Evolutionary conservation across 2,329 filamentous ascomycete species (phyloP).

Genomic region (Elsinoe arachidis): DNA sequence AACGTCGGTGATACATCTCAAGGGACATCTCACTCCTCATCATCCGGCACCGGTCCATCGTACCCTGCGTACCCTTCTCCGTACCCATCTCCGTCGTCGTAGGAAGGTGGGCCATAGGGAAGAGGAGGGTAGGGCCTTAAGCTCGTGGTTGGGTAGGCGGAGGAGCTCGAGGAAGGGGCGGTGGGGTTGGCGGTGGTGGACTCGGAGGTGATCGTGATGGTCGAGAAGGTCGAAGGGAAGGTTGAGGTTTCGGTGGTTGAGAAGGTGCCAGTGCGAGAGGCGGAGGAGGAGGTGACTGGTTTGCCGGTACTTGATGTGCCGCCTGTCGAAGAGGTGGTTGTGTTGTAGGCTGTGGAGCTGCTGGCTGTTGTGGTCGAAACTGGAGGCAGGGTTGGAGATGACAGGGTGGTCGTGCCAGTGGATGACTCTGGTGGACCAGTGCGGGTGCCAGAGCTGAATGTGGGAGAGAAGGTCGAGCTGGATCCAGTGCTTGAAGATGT

Average conservation of each 20-base stretch:
- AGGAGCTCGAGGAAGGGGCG: neutral
- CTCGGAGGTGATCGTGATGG: neutral
- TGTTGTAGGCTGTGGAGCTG: slow-evolving; percentile 23
- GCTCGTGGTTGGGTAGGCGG: neutral
- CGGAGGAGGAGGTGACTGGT: slow-evolving; percentile 17
- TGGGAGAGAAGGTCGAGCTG: neutral
- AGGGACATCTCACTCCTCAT: neutral
- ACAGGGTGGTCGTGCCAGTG: slow-evolving; percentile 17
- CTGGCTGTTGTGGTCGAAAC: slow-evolving; percentile 28
- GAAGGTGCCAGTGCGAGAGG: slow-evolving; percentile 15
- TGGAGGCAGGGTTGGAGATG: slow-evolving; percentile 16
- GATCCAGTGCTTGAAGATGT: neutral
- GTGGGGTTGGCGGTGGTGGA: neutral
- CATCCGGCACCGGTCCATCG: neutral
- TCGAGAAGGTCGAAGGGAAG: neutral
- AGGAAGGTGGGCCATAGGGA: neutral
- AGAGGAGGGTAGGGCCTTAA: neutral
- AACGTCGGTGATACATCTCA: neutral
- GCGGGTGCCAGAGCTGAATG: slow-evolving; percentile 20
- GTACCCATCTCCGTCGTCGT: neutral
- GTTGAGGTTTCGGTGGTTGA: neutral
- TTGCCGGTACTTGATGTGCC: slow-evolving; percentile 25
- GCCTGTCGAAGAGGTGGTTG: slow-evolving; percentile 31
- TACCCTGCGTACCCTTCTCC: neutral
- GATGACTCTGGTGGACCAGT: slow-evolving; percentile 1